Evolutionary conservation across 805 yeast species (phyloP).

Genomic region (Maudiozyma pseudohumilis): DNA sequence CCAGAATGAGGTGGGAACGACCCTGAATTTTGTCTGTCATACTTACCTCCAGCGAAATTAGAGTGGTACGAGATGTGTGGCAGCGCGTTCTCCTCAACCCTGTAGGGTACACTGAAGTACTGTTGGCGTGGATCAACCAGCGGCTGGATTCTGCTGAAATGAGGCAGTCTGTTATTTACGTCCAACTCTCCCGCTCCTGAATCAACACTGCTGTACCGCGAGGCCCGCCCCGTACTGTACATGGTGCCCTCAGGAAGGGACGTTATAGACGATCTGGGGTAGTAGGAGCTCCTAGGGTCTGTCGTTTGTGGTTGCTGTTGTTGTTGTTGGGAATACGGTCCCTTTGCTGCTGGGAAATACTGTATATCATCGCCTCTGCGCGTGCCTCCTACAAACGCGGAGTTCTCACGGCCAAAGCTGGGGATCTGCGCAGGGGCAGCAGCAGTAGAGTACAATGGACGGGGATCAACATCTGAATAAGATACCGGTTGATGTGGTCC

Average conservation of each 20-base stretch:
- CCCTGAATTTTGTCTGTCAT: background rate
- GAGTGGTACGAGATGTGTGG: background rate
- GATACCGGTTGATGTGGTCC: no score
- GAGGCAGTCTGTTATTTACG: background rate
- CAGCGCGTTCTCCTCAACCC: background rate
- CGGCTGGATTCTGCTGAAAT: background rate
- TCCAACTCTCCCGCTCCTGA: background rate
- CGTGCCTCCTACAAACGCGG: no score
- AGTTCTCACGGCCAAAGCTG: background rate
- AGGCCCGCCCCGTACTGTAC: no score
- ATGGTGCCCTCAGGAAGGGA: no score
- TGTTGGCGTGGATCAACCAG: background rate
- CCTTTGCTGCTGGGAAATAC: background rate
- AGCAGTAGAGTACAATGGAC: background rate
- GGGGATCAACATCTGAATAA: no score
- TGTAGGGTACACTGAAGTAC: background rate
- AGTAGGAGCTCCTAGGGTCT: no score
- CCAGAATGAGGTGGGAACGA: background rate
- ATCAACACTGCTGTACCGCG: conserved; percentile 2
- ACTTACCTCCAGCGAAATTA: background rate
- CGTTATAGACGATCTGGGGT: no score
- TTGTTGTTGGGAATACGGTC: no score
- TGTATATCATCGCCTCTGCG: background rate
- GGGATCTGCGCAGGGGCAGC: conserved; percentile 1
- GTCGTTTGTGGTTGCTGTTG: no score